Conservation (phyloP, 2,329 filamentous ascomycete species). For the Fusarium coffeatum region DNA sequence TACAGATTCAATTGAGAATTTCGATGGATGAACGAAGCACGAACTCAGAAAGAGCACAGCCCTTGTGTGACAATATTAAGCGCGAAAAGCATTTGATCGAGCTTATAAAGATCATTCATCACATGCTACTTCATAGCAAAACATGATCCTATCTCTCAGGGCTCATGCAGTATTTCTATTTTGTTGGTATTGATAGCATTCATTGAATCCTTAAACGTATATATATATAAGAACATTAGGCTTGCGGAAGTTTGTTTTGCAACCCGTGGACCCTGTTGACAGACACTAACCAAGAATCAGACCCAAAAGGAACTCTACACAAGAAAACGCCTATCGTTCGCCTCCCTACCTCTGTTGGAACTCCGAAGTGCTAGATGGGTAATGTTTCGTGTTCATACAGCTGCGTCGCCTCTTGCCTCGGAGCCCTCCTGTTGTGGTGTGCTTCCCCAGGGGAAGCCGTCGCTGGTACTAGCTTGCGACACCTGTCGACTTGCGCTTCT, state of each 20-base stretch:
- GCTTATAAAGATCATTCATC: background rate
- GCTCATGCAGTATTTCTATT: background rate
- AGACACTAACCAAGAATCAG: conserved; percentile 20
- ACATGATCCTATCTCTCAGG: background rate
- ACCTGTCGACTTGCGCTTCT: conserved; percentile 38
- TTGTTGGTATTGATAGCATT: conserved; percentile 2
- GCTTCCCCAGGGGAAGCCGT: conserved; percentile 27
- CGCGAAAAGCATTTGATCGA: background rate
- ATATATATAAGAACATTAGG: conserved; percentile 20
- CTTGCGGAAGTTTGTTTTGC: background rate
- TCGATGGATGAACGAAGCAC: conserved; percentile 9
- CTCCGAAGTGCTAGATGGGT: conserved; percentile 20
- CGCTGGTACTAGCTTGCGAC: conserved; percentile 41
- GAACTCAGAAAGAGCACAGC: background rate
- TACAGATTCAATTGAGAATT: conserved; percentile 23
- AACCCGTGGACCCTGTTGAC: conserved; percentile 8
- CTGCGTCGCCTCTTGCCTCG: conserved; percentile 44
- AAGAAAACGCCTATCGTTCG: conserved; percentile 38
- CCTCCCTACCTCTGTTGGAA: conserved; percentile 32
- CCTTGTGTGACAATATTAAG: background rate
- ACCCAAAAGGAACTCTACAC: conserved; percentile 25
- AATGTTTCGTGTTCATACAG: conserved; percentile 49
- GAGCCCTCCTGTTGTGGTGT: conserved; percentile 38
- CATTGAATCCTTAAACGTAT: conserved; percentile 17
- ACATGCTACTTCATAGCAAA: background rate